Base-by-base conservation (phyloP, 345 rosid species). In the Linum trigynum region DNA sequence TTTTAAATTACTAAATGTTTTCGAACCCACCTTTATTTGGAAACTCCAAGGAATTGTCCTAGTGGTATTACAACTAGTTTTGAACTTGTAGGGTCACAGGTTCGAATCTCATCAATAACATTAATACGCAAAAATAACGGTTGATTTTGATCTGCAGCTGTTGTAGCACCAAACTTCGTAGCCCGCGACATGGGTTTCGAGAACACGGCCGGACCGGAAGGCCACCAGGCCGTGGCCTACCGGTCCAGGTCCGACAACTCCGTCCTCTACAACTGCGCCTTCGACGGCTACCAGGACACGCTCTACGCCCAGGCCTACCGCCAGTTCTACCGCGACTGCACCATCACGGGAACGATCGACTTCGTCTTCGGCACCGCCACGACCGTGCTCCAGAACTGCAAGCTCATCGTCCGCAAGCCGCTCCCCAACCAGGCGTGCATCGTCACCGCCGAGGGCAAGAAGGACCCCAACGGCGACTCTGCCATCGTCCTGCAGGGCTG, bases 381-480 rank as follows among this genome's bases (percentile, higher is more conserved):
- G 0, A 74, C 81, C 3, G 62, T 84, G 5, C 80, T 89, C 69
- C 96, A 92, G 36, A 86, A 86, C 74, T 84, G 89, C 80, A 74
- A 75, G 48, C 63, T 92, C 51, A 66, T 85, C 15, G 71, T 89
- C 2, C 66, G 84, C 56, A 85, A 83, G 58, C 86, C 98, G 4
- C 7, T 73, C 5, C 41, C 14, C 0, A 71, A 67, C 43, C 96
- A 87, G 39, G 59, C 64, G 39, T 84, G 84, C 80, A 70, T 83
- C 39, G 74, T 89, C 7, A 87, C 92, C 0, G 96, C 96, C 0
- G 91, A 88, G 35, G 95, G 92, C 55, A 76, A 95, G 55, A 71
- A 17, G 39, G 69, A 85, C 14, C 9, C 63, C 2, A 80, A 74
- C 0, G 75, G 79, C 3, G 50, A 85, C 14, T 72, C 91, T 0